Evolutionary conservation across 148 eudicot genomes (phyloP).

Genomic region (Limonium bicolor): DNA sequence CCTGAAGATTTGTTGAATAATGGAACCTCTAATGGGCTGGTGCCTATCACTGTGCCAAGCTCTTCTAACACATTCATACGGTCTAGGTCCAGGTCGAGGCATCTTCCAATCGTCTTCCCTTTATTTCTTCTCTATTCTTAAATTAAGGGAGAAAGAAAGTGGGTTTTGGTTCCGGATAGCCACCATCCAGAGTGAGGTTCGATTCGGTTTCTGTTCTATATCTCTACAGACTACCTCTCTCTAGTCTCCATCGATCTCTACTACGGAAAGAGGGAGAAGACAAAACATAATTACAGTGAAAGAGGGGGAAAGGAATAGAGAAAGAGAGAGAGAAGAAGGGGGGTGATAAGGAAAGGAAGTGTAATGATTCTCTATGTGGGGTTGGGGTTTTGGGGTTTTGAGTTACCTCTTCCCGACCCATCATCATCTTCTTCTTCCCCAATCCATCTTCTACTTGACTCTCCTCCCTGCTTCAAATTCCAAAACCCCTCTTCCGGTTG

Average conservation of each 20-base stretch:
- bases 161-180: no score
- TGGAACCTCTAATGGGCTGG: conserved; percentile 74
- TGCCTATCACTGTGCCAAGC: conserved; percentile 98
- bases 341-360: conserved; percentile 12
- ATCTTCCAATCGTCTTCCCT: conserved; percentile 19
- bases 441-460: not conserved
- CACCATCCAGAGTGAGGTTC: no score
- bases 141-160: not conserved
- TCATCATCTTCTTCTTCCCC: no score
- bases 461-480: not conserved
- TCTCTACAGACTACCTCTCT: not conserved
- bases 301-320: no score
- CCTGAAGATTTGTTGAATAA: conserved; percentile 80
- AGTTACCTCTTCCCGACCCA: no score
- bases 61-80: conserved; percentile 88
- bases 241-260: not conserved
- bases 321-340: conserved; percentile 7
- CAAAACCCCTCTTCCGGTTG: conserved; percentile 4
- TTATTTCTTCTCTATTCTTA: not conserved
- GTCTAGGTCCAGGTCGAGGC: conserved; percentile 97
- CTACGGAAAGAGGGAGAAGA: not conserved
- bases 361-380: conserved; percentile 15
- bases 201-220: no score
- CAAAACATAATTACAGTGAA: not conserved
- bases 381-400: no score